Base-by-base conservation (phyloP, 2,329 filamentous ascomycete genomes). In the Diplodia sapinea region DNA sequence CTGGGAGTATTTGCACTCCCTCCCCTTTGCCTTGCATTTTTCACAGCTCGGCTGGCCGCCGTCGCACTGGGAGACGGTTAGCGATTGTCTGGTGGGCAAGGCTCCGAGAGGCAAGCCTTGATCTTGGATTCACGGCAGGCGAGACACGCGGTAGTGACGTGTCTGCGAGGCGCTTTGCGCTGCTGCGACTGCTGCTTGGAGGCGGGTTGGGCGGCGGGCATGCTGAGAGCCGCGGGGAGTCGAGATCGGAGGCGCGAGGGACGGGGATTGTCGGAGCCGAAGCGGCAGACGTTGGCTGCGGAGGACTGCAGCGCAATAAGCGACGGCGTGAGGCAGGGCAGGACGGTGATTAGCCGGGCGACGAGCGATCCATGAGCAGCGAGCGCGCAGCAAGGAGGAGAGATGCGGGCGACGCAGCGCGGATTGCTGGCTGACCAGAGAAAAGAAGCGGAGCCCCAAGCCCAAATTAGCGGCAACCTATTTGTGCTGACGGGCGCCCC, bases 81-180 rank as follows among this genome's bases (percentile, higher is more conserved):
- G 65, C 65, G 49, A 40, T 47, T 61, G 56, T 62, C 43, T 38
- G 13, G 47, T 15, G 20, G 13, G 56, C 36, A 54, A 67, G 50
- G 49, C 56, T 52, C 49, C 31, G 56, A 49, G 55, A 67, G 55
- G 55, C 56, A 67, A 66, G 64, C 65, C 65, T 68, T 68, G 57
- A 68, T 68, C 51, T 68, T 68, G 66, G 57, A 63, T 61, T 68
- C 66, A 61, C 66, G 66, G 54, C 66, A 68, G 47, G 66, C 57
- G 31, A 68, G 66, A 64, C 66, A 68, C 33, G 66, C 66, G n/a
- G 66, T 68, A 40, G 66, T 68, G 36, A 68, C 66, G 47, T 68
- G 66, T 57, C 66, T 23, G 47, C 66, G 38, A 51, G 66, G 66
- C 38, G 66, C 38, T 26, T 64, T 68, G 12, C 59, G 66, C 59